Evolutionary conservation across 495 filamentous ascomycete genomes (phyloP).

Genomic region (Endocarpon pusillum): DNA sequence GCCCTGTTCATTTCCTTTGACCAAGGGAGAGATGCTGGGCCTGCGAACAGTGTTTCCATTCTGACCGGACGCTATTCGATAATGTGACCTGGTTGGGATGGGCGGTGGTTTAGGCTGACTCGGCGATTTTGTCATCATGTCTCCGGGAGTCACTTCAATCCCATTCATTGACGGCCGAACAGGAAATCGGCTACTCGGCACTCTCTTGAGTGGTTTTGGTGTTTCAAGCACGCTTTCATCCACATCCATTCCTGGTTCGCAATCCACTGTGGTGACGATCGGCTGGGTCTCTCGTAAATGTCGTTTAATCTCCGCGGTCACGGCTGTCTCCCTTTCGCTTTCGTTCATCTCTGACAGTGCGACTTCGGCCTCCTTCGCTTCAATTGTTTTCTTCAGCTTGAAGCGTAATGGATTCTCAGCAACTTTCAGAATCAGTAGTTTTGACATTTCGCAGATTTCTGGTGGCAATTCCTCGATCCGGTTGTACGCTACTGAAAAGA

Average conservation of each 20-base stretch:
- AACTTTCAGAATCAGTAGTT: slow-evolving; percentile 71
- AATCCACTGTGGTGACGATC: slow-evolving; percentile 31
- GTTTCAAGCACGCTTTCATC: slow-evolving; percentile 45
- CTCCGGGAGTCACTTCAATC: slow-evolving; percentile 21
- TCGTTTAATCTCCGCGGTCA: slow-evolving; percentile 59
- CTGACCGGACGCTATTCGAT: slow-evolving; percentile 60
- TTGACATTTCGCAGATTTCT: slow-evolving; percentile 73
- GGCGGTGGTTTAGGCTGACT: slow-evolving; percentile 48
- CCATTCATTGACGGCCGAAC: slow-evolving; percentile 49
- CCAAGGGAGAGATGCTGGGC: slow-evolving; percentile 51
- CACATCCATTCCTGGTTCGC: slow-evolving; percentile 46
- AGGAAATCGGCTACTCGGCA: slow-evolving; percentile 64
- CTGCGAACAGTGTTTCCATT: slow-evolving; percentile 35
- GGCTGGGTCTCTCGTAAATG: slow-evolving; percentile 47
- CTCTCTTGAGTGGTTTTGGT: slow-evolving; percentile 57
- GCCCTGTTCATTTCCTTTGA: slow-evolving; percentile 56
- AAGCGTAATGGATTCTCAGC: slow-evolving; percentile 62
- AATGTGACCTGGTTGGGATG: slow-evolving; percentile 60
- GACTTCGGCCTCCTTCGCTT: slow-evolving; percentile 25
- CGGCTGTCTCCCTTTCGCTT: slow-evolving; percentile 45
- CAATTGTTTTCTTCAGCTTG: slow-evolving; percentile 28
- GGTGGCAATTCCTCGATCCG: slow-evolving; percentile 67
- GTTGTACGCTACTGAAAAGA: slow-evolving; percentile 69
- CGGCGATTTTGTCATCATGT: slow-evolving; percentile 41
- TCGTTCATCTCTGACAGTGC: slow-evolving; percentile 29